phyloP scores from a whole-genome alignment of 108 stramenopile genomes.

The Cyclotella distinguenda region DNA sequence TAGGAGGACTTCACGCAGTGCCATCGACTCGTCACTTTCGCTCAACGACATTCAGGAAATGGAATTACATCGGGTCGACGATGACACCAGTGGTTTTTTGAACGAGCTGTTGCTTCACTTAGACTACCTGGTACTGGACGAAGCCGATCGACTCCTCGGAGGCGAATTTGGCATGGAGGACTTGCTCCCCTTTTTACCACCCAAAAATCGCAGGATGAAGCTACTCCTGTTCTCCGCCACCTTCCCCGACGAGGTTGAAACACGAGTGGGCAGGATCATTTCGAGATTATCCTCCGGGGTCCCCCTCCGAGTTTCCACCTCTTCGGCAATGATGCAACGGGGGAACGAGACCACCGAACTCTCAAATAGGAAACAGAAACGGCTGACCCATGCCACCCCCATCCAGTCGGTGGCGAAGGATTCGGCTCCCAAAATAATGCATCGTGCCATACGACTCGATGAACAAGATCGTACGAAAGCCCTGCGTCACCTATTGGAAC shows the following conservation, averaged over 20 bases:
- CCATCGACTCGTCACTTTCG: conserved; percentile 39
- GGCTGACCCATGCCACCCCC: conserved; percentile 39
- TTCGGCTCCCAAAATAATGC: conserved; percentile 63
- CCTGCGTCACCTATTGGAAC: conserved; percentile 58
- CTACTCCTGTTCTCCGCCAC: conserved; percentile 90
- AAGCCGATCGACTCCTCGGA: conserved; percentile 90
- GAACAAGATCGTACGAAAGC: conserved; percentile 66
- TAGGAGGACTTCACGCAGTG: conserved; percentile 2
- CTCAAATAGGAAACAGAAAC: conserved; percentile 25
- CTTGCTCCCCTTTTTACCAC: conserved; percentile 61
- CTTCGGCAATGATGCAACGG: conserved; percentile 47
- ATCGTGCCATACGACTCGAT: conserved; percentile 64
- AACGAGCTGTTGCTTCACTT: conserved; percentile 55
- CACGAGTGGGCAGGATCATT: conserved; percentile 78
- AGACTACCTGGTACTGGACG: conserved; percentile 91
- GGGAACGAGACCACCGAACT: conserved; percentile 36
- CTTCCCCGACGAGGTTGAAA: conserved; percentile 89
- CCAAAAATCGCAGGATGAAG: conserved; percentile 21
- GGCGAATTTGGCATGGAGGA: conserved; percentile 80
- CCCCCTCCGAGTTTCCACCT: conserved; percentile 61
- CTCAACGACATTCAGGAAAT: conserved; percentile 57
- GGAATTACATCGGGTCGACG: conserved; percentile 51
- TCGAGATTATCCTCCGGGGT: conserved; percentile 58
- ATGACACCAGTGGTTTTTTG: conserved; percentile 52
- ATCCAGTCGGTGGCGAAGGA: conserved; percentile 38